Evolutionary conservation across 306 rosid genomes (phyloP).

Genomic region (Cotoneaster glaucophyllus): DNA sequence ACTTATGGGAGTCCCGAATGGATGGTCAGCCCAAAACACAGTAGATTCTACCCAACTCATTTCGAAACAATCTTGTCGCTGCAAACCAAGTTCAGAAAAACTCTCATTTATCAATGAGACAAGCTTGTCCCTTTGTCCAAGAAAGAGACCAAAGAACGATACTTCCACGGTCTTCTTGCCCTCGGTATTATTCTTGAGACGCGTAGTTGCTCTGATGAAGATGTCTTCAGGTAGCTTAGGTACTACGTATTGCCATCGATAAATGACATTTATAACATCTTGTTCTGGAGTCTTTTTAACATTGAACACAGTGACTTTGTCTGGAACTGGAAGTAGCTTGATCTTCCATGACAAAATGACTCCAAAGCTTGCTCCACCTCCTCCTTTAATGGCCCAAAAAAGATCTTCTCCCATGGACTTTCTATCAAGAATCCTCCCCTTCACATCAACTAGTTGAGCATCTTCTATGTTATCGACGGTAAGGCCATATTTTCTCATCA

Average conservation of each 20-base stretch:
- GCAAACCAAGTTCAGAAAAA: slow-evolving; percentile 12
- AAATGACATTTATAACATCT: slow-evolving; percentile 4
- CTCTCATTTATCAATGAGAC: neutral
- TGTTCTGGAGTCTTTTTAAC: slow-evolving; percentile 3
- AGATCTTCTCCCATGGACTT: slow-evolving; percentile 36
- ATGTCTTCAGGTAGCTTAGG: slow-evolving; percentile 20
- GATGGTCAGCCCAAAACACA: neutral
- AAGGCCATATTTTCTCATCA: slow-evolving; percentile 32
- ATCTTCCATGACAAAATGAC: slow-evolving; percentile 30
- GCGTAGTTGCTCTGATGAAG: neutral
- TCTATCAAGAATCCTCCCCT: slow-evolving; percentile 22
- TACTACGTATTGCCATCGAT: slow-evolving; percentile 12
- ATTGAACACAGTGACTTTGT: slow-evolving; percentile 10
- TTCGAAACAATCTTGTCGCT: neutral
- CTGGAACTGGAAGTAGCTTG: slow-evolving; percentile 5
- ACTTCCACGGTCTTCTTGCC: neutral
- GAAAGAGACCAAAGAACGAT: neutral
- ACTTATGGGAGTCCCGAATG: neutral
- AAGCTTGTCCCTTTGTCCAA: neutral
- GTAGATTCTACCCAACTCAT: slow-evolving; percentile 13
- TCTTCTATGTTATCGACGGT: slow-evolving; percentile 23
- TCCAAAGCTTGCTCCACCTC: slow-evolving; percentile 33
- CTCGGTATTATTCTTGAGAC: neutral
- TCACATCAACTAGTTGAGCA: slow-evolving; percentile 15
- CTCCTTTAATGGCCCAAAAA: slow-evolving; percentile 42